These are phyloP conservation scores for Zygnema cylindricum DNA, from an alignment of 139 green algal genomes.

Conservation along the genomic window DNA sequence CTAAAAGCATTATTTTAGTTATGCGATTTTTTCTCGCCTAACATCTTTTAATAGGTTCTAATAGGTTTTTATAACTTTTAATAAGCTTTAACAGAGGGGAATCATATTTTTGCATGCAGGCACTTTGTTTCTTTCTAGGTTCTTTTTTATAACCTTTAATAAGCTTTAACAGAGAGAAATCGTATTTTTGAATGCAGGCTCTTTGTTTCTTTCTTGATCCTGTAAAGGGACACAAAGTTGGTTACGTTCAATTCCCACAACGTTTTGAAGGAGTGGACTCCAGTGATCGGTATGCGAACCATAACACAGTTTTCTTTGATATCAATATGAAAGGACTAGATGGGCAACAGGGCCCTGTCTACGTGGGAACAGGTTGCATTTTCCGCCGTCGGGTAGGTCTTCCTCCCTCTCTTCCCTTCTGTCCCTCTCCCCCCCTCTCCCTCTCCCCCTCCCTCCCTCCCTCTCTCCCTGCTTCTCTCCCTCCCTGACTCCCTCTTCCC, in stretches of 20 bases:
- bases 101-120: no score
- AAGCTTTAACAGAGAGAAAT: no score
- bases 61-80: no score
- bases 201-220: constrained; percentile 62
- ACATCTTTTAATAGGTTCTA: no score
- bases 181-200: no score
- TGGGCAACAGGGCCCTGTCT: constrained; percentile 56
- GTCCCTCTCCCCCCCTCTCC: not conserved
- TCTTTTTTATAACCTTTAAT: no score
- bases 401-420: not conserved
- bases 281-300: constrained; percentile 60
- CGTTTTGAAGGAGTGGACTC: constrained; percentile 60
- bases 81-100: no score
- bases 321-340: constrained; percentile 62
- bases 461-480: not conserved
- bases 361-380: constrained; percentile 62
- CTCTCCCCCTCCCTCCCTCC: not conserved
- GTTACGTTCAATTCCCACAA: constrained; percentile 61
- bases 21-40: no score
- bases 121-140: no score
- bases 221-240: constrained; percentile 40
- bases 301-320: constrained; percentile 63
- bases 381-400: constrained; percentile 40
- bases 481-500: not conserved
- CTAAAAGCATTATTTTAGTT: no score